Conservation (phyloP, 306 rosid species). For the Prunus davidiana region DNA sequence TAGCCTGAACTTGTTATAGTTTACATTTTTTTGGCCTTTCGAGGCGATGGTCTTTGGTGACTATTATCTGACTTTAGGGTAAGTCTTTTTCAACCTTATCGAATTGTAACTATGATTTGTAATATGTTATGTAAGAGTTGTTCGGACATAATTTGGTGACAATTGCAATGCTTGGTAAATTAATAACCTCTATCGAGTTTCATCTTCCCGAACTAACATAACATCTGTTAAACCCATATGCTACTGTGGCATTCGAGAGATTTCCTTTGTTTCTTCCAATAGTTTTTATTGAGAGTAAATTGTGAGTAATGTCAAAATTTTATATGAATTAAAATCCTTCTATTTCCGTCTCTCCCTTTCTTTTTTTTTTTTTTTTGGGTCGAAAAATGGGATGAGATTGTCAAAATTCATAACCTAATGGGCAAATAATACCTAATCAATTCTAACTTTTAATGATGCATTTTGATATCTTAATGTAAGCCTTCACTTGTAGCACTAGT, state of each 20-base stretch:
- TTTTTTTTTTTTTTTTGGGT: not conserved
- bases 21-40: not conserved
- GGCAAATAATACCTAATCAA: not conserved
- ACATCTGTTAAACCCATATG: not conserved
- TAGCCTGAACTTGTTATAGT: constrained; percentile 1
- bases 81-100: not conserved
- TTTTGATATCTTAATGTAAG: not conserved
- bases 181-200: constrained; percentile 1
- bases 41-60: constrained; percentile 2
- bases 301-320: not conserved
- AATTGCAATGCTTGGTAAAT: not conserved
- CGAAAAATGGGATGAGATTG: not conserved
- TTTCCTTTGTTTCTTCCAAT: not conserved
- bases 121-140: constrained; percentile 16
- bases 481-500: not conserved
- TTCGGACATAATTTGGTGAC: not conserved
- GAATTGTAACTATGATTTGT: constrained; percentile 20
- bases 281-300: not conserved
- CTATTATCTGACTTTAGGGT: constrained; percentile 15
- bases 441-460: not conserved
- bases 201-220: not conserved
- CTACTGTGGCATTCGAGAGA: not conserved
- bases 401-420: not conserved
- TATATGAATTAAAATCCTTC: not conserved
- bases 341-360: not conserved